Evolutionary conservation across 2,329 filamentous ascomycete genomes (phyloP).

Genomic region (Onygena corvina): DNA sequence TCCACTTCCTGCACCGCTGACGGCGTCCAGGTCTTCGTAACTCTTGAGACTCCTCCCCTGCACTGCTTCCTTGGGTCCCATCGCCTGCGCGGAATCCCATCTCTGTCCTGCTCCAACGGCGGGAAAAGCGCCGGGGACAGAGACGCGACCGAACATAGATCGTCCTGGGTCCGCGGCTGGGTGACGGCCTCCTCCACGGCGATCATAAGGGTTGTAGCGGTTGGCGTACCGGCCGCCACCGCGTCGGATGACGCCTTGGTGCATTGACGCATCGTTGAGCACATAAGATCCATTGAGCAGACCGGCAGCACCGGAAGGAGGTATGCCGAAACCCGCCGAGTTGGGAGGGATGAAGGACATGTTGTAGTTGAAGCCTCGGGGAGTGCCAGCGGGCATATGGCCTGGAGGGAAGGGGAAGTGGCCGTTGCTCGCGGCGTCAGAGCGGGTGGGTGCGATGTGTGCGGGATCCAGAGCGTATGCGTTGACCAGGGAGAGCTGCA

Average conservation of each 20-base stretch:
- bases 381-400: slow-evolving; percentile 68
- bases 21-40: slow-evolving; percentile 93
- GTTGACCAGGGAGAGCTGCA: slow-evolving; percentile 77
- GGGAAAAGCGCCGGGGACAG: slow-evolving; percentile 22
- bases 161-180: slow-evolving; percentile 37
- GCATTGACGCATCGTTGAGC: slow-evolving; percentile 34
- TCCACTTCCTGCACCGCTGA: slow-evolving; percentile 58
- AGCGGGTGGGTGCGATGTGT: slow-evolving; percentile 84
- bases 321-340: background rate
- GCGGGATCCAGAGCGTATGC: slow-evolving; percentile 87
- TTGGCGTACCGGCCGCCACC: slow-evolving; percentile 51
- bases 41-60: slow-evolving; percentile 88
- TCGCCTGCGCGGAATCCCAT: slow-evolving; percentile 54
- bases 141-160: slow-evolving; percentile 24
- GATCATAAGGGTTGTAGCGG: slow-evolving; percentile 62
- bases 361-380: slow-evolving; percentile 80
- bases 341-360: slow-evolving; percentile 44
- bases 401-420: slow-evolving; percentile 77
- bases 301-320: background rate
- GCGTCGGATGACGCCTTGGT: slow-evolving; percentile 57
- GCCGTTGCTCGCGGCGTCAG: slow-evolving; percentile 88
- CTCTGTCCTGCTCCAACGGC: slow-evolving; percentile 55
- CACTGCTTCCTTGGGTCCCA: slow-evolving; percentile 80
- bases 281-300: slow-evolving; percentile 8
- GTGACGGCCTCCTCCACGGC: slow-evolving; percentile 38